Percentiles rank a stretch among this genome's conserved stretches.
These are phyloP conservation scores for Fusarium liriodendri DNA, from an alignment of 2,329 filamentous ascomycete species.

Conservation along the genomic window DNA sequence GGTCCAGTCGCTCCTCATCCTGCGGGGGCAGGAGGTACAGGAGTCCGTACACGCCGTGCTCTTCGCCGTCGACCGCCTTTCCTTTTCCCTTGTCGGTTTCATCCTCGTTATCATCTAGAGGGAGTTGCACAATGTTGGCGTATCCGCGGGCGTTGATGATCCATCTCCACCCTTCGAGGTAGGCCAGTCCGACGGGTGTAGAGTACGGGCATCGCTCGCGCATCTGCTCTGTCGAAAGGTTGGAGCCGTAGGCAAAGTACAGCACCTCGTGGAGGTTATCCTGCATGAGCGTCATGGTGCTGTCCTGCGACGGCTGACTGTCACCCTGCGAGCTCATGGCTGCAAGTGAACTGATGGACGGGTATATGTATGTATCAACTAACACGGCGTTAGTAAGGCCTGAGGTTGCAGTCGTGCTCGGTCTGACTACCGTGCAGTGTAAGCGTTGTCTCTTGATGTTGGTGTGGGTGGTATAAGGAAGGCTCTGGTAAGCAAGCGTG, in stretches of 20 bases:
- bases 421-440: neutral
- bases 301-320: slow-evolving; percentile 51
- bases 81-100: slow-evolving; percentile 7
- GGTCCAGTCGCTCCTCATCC: slow-evolving; percentile 66
- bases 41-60: slow-evolving; percentile 65
- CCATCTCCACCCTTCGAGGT: slow-evolving; percentile 69
- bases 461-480: neutral
- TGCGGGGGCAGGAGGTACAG: slow-evolving; percentile 62
- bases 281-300: slow-evolving; percentile 49
- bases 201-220: slow-evolving; percentile 68
- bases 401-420: neutral
- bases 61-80: neutral
- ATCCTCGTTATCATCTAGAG: slow-evolving; percentile 11
- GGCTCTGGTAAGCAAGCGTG: slow-evolving; percentile 1
- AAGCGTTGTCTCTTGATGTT: neutral
- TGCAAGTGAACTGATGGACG: neutral
- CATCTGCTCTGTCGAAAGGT: slow-evolving; percentile 77
- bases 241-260: slow-evolving; percentile 80
- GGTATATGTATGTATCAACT: slow-evolving; percentile 5
- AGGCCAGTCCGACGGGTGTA: slow-evolving; percentile 66
- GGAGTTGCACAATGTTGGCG: slow-evolving; percentile 70
- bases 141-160: slow-evolving; percentile 75
- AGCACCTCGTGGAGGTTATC: slow-evolving; percentile 53
- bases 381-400: neutral
- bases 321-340: slow-evolving; percentile 46